These are phyloP conservation scores for Dactylellina parvicollis DNA, from an alignment of 2,329 filamentous ascomycete genomes.

Conservation along the genomic window DNA sequence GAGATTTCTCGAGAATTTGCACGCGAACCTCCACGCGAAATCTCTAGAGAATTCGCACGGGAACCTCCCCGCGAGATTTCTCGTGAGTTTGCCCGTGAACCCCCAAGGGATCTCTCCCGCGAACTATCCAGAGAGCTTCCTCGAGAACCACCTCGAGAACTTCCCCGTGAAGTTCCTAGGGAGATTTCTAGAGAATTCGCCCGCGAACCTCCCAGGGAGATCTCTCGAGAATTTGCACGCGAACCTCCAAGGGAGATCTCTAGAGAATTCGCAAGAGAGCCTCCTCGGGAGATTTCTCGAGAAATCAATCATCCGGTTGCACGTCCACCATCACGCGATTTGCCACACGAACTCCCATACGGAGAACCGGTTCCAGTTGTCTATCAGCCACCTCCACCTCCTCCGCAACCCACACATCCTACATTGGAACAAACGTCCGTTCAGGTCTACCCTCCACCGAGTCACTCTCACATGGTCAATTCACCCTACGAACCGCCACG, in stretches of 20 bases:
- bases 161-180: neutral
- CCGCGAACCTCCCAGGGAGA: constrained; percentile 19
- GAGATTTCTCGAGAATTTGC: constrained; percentile 48
- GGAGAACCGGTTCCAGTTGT: constrained; percentile 52
- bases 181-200: neutral
- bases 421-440: constrained; percentile 54
- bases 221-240: constrained; percentile 13
- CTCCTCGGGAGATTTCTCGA: constrained; percentile 31
- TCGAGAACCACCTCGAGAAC: constrained; percentile 43
- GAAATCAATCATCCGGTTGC: constrained; percentile 27
- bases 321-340: constrained; percentile 37
- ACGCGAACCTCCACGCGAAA: neutral
- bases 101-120: constrained; percentile 37
- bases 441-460: constrained; percentile 43
- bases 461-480: constrained; percentile 25
- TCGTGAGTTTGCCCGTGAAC: constrained; percentile 34
- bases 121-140: constrained; percentile 38
- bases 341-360: constrained; percentile 56
- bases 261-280: constrained; percentile 22
- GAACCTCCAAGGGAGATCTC: constrained; percentile 48
- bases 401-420: constrained; percentile 50
- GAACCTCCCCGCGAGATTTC: constrained; percentile 14
- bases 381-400: constrained; percentile 34
- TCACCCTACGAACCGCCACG: constrained; percentile 41
- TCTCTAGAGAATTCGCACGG: neutral